phyloP scores from a whole-genome alignment of 139 green algal genomes.

The Closterium sp. region DNA sequence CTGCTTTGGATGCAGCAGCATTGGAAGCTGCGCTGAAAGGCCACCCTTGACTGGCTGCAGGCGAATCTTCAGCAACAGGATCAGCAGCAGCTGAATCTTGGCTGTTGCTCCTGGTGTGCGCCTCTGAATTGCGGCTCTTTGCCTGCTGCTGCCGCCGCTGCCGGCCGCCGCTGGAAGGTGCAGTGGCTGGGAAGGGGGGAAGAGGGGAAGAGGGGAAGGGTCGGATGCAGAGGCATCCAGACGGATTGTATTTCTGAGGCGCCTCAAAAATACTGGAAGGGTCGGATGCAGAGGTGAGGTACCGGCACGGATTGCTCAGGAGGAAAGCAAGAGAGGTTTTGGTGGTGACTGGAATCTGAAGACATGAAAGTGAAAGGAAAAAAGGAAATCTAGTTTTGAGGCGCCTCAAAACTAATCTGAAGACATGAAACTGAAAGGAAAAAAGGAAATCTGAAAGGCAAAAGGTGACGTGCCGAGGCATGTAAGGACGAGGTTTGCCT shows the following conservation, averaged over 20 bases:
- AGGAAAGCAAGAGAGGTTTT: too few relatives aligned
- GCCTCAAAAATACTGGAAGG: too few relatives aligned
- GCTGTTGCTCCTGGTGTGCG: not conserved
- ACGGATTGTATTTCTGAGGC: too few relatives aligned
- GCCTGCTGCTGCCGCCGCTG: not conserved
- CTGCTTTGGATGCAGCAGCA: not conserved
- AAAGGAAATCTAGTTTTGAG: too few relatives aligned
- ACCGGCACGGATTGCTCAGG: too few relatives aligned
- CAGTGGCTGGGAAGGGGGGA: not conserved
- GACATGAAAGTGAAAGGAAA: too few relatives aligned
- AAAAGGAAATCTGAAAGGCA: not conserved
- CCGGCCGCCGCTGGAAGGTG: not conserved
- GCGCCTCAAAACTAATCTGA: too few relatives aligned
- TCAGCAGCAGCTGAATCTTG: not conserved
- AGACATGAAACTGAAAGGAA: not conserved
- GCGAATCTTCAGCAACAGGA: not conserved
- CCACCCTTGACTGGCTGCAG: not conserved
- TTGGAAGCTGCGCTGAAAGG: not conserved
- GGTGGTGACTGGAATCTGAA: too few relatives aligned
- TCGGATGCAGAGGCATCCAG: too few relatives aligned
- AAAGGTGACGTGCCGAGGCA: too few relatives aligned
- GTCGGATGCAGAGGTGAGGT: too few relatives aligned
- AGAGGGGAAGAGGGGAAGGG: too few relatives aligned
- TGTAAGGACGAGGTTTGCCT: not conserved
- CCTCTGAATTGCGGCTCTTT: not conserved